Percentiles rank a stretch among this genome's conserved stretches.
Evolutionary conservation across 495 filamentous ascomycete species (phyloP).

Genomic region (Podospora conica): DNA sequence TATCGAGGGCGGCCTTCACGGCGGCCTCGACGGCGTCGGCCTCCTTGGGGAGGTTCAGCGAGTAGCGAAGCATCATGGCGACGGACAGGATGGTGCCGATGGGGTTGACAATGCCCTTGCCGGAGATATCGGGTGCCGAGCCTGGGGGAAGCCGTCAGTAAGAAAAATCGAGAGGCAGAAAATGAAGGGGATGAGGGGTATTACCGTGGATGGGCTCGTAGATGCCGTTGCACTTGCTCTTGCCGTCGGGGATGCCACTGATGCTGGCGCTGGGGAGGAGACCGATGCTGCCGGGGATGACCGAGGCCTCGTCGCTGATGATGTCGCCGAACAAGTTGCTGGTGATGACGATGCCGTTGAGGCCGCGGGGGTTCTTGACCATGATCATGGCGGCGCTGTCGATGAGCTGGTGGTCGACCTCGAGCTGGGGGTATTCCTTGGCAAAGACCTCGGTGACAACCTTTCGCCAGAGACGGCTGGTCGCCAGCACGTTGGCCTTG

Average conservation of each 20-base stretch:
- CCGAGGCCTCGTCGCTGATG: constrained; percentile 91
- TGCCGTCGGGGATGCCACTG: constrained; percentile 76
- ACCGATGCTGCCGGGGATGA: constrained; percentile 89
- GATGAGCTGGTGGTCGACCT: constrained; percentile 85
- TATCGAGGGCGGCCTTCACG: constrained; percentile 69
- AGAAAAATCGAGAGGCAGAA: background rate
- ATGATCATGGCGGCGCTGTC: constrained; percentile 96
- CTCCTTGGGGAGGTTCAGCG: constrained; percentile 66
- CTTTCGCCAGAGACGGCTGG: constrained; percentile 83
- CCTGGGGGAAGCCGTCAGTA: constrained; percentile 27
- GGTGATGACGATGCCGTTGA: constrained; percentile 91
- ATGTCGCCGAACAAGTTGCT: constrained; percentile 97
- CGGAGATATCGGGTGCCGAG: constrained; percentile 71
- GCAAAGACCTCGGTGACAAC: constrained; percentile 72
- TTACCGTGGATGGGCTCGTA: constrained; percentile 97
- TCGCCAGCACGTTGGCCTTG: constrained; percentile 96
- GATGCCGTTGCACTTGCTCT: constrained; percentile 71
- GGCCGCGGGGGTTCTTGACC: constrained; percentile 84
- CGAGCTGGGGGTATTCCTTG: constrained; percentile 83
- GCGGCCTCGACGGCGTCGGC: constrained; percentile 73
- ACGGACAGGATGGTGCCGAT: constrained; percentile 79
- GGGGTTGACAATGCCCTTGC: constrained; percentile 83
- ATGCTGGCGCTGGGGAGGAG: constrained; percentile 85
- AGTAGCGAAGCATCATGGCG: constrained; percentile 90
- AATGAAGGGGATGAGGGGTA: constrained; percentile 15